Evolutionary conservation across 495 filamentous ascomycete genomes (phyloP), one percentile per base, ranked within the genome.

Genomic region (Thermochaetoides thermophila): DNA sequence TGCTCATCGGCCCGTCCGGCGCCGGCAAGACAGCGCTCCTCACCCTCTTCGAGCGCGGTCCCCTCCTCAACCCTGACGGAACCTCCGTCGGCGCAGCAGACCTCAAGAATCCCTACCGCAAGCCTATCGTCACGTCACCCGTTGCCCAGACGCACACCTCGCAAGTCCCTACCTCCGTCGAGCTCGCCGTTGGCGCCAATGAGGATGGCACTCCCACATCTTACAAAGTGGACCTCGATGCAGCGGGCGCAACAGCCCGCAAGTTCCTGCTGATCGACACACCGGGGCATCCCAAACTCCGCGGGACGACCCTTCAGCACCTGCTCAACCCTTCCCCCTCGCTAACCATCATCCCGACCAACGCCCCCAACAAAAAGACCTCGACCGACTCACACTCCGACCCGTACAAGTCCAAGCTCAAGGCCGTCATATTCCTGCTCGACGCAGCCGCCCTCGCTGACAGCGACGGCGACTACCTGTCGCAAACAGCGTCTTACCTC

Each of bases 231-330:
- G 86, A 50, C 34, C 40, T 47, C 29, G 50, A 52, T 35, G 42
- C 38, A 17, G 53, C 69, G 15, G 68, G 66, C 37, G 65, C 76
- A 17, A 59, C 63, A 1, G 61, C 75, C 4, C 68, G 76, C 39
- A 73, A 69, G 32, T 86, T 94, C 57, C 65, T 81, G 30, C 58
- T 95, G 17, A 56, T 73, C 48, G 87, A 97, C 61, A 95, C 89
- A 3, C 87, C 87, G 1, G 87, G 87, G 34, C 89, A 95, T 64
- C 85, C 84, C 32, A 97, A 97, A 52, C 73, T 95, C 6, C 82
- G 89, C 29, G 64, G 68, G 39, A 45, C 69, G 52, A 53, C 66
- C n/a, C 51, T 71, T 27, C 37, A 56, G 14, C 50, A 48, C 21
- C 44, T 69, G n/a, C 71, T 38, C 50, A 82, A 38, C 73, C 81